A percentile compares a stretch with the other conserved stretches of the same genome.
Evolutionary conservation across 148 eudicot genomes (phyloP).

Genomic region (Chenopodium quinoa): DNA sequence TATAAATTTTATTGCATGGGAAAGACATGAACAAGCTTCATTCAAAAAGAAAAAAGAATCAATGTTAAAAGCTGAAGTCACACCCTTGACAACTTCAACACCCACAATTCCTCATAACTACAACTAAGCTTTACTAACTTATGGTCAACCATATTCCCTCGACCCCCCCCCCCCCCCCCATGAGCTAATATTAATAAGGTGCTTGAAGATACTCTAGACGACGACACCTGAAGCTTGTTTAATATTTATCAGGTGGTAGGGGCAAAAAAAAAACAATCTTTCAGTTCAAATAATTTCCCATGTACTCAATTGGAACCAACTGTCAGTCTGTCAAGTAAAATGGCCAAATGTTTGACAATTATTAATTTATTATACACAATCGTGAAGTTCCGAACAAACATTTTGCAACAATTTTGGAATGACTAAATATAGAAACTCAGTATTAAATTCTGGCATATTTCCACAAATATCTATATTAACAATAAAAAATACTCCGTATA

Average conservation of each 20-base stretch:
- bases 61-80: too few species aligned
- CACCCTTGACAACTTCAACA: background rate
- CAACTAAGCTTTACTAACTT: too few species aligned
- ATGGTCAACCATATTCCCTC: too few species aligned
- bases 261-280: background rate
- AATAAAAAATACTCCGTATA: too few species aligned
- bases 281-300: background rate
- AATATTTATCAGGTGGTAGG: background rate
- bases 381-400: background rate
- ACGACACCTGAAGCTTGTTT: background rate
- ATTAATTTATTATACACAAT: too few species aligned
- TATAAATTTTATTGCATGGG: background rate
- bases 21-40: background rate
- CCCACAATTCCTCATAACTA: too few species aligned
- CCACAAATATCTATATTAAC: background rate
- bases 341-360: too few species aligned
- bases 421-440: background rate
- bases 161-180: too few species aligned
- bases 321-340: too few species aligned
- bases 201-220: background rate
- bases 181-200: background rate
- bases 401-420: slow-evolving; percentile 9
- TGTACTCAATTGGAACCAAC: too few species aligned
- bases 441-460: background rate
- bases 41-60: too few species aligned